phyloP scores from a whole-genome alignment of 257 asterid genomes.

The Gardenia jasminoides region DNA sequence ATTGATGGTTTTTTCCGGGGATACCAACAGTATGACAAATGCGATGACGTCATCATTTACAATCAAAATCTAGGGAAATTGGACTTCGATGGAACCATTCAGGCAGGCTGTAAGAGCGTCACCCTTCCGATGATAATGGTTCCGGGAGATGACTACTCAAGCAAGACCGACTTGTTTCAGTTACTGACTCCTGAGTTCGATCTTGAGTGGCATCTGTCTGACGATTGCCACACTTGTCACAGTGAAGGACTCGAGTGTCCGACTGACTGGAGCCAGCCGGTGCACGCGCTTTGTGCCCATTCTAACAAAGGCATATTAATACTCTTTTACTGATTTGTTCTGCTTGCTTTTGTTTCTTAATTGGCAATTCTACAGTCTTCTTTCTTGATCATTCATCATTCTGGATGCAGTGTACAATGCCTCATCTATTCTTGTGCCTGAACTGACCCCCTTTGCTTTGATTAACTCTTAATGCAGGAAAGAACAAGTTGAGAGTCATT shows the following conservation, averaged over 20 bases:
- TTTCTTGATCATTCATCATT: neutral
- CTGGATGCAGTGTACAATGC: neutral
- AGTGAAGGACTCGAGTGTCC: constrained; percentile 16
- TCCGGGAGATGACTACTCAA: no score
- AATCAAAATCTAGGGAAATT: no score
- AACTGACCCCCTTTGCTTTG: constrained; percentile 8
- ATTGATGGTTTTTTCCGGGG: no score
- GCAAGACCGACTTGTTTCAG: no score
- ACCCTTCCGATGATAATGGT: no score
- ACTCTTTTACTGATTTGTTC: neutral
- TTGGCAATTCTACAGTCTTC: neutral
- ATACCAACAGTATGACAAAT: no score
- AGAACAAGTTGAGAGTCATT: neutral
- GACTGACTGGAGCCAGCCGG: neutral
- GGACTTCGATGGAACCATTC: no score
- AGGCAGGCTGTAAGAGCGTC: no score
- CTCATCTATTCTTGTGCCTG: neutral
- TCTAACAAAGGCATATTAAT: constrained; percentile 9
- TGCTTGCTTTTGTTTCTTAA: neutral
- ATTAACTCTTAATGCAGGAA: constrained; percentile 8
- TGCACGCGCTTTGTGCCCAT: constrained; percentile 5
- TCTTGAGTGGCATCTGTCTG: constrained; percentile 18
- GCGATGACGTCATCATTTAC: no score
- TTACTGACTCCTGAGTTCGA: constrained; percentile 7
- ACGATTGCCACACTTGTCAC: constrained; percentile 16